Evolutionary conservation across 805 yeast genomes (phyloP), one percentile per base, ranked within the genome.

Genomic region (Kuraishia ogatae): DNA sequence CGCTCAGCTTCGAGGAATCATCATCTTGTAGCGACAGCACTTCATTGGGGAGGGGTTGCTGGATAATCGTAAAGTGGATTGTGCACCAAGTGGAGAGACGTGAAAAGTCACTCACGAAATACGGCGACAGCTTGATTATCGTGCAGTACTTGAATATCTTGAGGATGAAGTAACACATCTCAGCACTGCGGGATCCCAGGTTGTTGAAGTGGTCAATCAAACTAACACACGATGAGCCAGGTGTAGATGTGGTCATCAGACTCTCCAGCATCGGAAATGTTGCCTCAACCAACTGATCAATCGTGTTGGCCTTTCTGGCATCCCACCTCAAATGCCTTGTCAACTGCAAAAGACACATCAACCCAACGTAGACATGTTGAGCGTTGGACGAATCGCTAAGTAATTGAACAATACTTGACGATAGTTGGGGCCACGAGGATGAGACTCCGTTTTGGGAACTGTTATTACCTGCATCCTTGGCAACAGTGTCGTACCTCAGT

Each of bases 111-210:
- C 70, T 84, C 79, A 66, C 64, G 17, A 85, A 71, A 21, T 81
- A 78, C 1, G 70, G 74, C 1, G 97, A 96, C 54, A 92, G 69
- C 62, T 88, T 92, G 58, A 78, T 79, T 65, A 78, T 83, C 2
- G 93, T 84, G 48, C 84, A 84, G 66, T 85, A 87, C 66, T 92
- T 92, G 75, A 83, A 89, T 56, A 81, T 76, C 65, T 93, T 93
- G 55, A 92, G 70, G 21, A 89, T 76, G 59, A 85, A 74, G 60
- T 87, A 87, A 50, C 87, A 68, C 74, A 89, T 80, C 59, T 86
- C 90, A 21, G 87, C 88, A 19, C 29, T 26, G 10, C 29, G 29
- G 5, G 74, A 67, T 53, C 76, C 71, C 20, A 70, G 71, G 52
- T 61, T 59, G 6, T 59, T 55, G 17, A 64, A 58, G 50, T 59